Evolutionary conservation across 2,329 filamentous ascomycete species (phyloP).

Genomic region (Claviceps sp.): DNA sequence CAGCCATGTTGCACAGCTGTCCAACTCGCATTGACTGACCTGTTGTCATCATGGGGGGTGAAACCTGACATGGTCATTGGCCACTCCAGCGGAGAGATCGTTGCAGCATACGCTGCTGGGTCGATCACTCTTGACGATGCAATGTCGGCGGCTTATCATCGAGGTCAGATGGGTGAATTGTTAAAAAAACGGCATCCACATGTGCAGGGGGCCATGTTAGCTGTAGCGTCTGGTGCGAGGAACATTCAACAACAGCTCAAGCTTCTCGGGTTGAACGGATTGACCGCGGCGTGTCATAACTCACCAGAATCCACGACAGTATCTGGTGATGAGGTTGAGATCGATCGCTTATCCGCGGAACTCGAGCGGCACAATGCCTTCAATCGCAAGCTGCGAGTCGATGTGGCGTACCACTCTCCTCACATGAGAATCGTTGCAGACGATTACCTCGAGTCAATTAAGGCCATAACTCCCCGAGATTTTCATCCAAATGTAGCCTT

Average conservation of each 20-base stretch:
- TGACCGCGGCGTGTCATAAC: conserved; percentile 33
- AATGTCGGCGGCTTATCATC: conserved; percentile 35
- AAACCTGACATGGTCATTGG: conserved; percentile 13
- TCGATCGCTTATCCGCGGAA: conserved; percentile 25
- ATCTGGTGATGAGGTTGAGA: conserved; percentile 31
- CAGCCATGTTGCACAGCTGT: conserved; percentile 32
- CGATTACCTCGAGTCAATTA: conserved; percentile 28
- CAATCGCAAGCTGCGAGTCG: conserved; percentile 32
- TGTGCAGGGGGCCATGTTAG: conserved; percentile 39
- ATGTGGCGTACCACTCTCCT: conserved; percentile 40
- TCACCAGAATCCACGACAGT: conserved; percentile 37
- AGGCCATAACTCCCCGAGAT: conserved; percentile 4
- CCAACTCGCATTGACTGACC: conserved; percentile 31
- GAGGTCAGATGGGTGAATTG: conserved; percentile 19
- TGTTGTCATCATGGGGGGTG: conserved; percentile 24
- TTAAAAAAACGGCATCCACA: neutral
- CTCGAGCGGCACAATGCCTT: conserved; percentile 30
- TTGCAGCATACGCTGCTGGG: conserved; percentile 19
- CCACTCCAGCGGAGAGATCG: conserved; percentile 22
- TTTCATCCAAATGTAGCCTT: conserved; percentile 23
- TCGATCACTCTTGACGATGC: conserved; percentile 28
- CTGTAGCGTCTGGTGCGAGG: conserved; percentile 33
- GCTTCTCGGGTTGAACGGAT: conserved; percentile 9
- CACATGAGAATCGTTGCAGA: conserved; percentile 39
- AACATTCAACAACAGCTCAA: conserved; percentile 26